Evolutionary conservation across 768 basidiomycete genomes (phyloP), one percentile per base, ranked within the genome.

Genomic region (Xerocomellus amylosporus): DNA sequence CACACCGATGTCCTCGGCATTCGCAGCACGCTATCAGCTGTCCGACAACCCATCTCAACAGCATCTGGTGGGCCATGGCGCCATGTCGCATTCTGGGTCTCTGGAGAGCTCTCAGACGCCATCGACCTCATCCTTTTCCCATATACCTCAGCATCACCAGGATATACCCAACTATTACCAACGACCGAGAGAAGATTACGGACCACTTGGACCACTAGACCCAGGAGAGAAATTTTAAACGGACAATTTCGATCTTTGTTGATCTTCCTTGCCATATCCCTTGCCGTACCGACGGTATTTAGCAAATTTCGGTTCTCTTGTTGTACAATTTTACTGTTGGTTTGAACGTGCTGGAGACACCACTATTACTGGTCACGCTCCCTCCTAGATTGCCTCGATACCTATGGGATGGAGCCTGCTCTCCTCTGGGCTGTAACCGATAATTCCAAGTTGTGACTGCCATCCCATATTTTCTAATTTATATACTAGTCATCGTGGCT

Each of bases 21-120:
- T 77, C 24, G 71, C 76, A 2, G 71, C 81, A 20, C 81, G 86
- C 45, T 89, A 84, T 63, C 87, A 87, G 61, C 74, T 88, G 34
- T 73, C 80, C 9, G 85, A 89, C 62, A 83, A 84, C 61, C 61
- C 60, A 24, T 72, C 69, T 12, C 64, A 66, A n/a, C 69, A 62
- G 2, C 58, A 63, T 38, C 26, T 71, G 49, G 58, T 59, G 55
- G 81, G 82, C 7, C 87, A 87, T 63, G 75, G 80, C 19, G 79
- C 84, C 10, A 66, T 83, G 55, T 76, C 79, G 33, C 76, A 78
- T 58, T 75, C 84, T 44, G 72, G 68, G 9, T 80, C 85, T 38
- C 46, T 61, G 24, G 60, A 58, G 20, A 46, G 49, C 48, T 43
- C 53, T 47, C 62, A 59, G 58, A 59, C 63, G 3, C 63, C 55